A percentile compares a stretch with the other conserved stretches of the same genome.
phyloP scores from a whole-genome alignment of 805 yeast genomes.

The Ogataea ganodermae region DNA sequence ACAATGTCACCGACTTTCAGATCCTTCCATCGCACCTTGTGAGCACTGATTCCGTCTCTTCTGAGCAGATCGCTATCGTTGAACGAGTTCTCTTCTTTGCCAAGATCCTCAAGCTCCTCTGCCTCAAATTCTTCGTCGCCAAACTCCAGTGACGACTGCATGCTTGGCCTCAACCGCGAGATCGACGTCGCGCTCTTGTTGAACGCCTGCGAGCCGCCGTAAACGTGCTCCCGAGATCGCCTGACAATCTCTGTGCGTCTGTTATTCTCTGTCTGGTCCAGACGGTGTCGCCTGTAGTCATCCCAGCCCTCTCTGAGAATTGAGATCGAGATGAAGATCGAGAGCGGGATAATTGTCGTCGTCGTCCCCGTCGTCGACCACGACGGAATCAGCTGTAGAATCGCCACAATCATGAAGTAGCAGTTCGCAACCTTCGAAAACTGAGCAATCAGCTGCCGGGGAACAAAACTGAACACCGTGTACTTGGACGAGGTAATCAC shows the following conservation, averaged over 20 bases:
- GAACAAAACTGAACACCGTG: slow-evolving; percentile 76
- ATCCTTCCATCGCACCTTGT: slow-evolving; percentile 63
- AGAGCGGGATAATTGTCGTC: slow-evolving; percentile 88
- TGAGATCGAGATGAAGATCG: slow-evolving; percentile 84
- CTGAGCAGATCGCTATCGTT: slow-evolving; percentile 19
- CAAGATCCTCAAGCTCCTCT: slow-evolving; percentile 17
- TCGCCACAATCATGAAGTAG: slow-evolving; percentile 86
- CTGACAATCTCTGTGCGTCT: slow-evolving; percentile 46
- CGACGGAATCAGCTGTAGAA: slow-evolving; percentile 92
- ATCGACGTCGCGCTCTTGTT: slow-evolving; percentile 33
- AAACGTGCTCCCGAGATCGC: slow-evolving; percentile 4
- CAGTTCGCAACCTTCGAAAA: slow-evolving; percentile 91
- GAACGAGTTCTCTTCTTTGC: slow-evolving; percentile 28
- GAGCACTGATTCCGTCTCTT: slow-evolving; percentile 19
- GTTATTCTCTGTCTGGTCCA: slow-evolving; percentile 84
- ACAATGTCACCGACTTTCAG: slow-evolving; percentile 87
- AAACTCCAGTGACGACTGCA: slow-evolving; percentile 26
- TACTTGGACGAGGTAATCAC: slow-evolving; percentile 85
- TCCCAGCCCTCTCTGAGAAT: slow-evolving; percentile 93
- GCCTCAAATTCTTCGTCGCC: slow-evolving; percentile 18
- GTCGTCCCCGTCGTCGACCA: slow-evolving; percentile 98
- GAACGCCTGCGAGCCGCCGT: slow-evolving; percentile 19
- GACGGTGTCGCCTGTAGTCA: slow-evolving; percentile 82
- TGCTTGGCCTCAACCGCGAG: slow-evolving; percentile 30
- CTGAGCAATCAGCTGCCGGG: slow-evolving; percentile 86